Conservation (phyloP, 169 alveolate species). For the Eimeria praecox region DNA sequence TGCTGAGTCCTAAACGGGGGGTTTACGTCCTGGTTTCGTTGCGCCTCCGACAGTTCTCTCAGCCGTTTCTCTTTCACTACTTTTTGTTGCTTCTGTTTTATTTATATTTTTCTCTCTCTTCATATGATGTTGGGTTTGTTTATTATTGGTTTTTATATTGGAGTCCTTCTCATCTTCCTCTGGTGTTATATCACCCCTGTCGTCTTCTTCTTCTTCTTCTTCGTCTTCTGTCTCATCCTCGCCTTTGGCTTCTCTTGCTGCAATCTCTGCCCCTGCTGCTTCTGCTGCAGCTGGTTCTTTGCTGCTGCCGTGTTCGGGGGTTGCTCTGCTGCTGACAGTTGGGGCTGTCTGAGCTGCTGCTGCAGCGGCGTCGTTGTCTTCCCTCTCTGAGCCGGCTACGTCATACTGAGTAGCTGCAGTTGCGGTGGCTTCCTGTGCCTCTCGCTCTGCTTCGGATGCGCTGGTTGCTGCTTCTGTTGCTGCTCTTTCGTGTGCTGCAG, state of each 20-base stretch:
- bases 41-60: constrained; percentile 59
- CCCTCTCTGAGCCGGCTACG: not conserved
- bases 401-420: not conserved
- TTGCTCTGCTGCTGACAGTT: not conserved
- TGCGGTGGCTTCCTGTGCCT: not conserved
- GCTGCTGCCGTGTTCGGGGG: not conserved
- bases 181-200: not conserved
- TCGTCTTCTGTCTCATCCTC: not conserved
- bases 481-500: constrained; percentile 10
- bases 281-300: not conserved
- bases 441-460: constrained; percentile 11
- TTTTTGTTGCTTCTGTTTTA: not conserved
- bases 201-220: not conserved
- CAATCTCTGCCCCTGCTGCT: constrained; percentile 8
- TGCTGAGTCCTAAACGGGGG: not conserved
- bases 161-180: constrained; percentile 19
- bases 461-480: constrained; percentile 2
- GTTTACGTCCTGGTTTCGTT: not conserved
- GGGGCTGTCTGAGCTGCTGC: not conserved
- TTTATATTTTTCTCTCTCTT: not conserved
- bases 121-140: not conserved
- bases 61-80: not conserved
- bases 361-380: not conserved
- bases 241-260: not conserved
- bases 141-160: not conserved